Evolutionary conservation across 1,284 basidiomycete genomes (phyloP).

Genomic region (Binderoboletus segoi): DNA sequence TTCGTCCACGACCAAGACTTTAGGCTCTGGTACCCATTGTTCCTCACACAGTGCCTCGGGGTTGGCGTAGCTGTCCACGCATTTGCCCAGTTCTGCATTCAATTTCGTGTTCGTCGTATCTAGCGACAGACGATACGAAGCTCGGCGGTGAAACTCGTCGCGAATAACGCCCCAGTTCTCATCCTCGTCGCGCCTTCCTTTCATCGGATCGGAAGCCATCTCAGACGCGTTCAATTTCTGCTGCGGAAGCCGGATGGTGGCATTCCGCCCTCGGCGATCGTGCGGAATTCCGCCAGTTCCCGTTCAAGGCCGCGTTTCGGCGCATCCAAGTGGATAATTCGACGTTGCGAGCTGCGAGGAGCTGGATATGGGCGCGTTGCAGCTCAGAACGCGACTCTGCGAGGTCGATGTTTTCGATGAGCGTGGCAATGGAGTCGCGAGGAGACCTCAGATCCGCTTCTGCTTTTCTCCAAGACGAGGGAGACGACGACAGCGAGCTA

Average conservation of each 20-base stretch:
- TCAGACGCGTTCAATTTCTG: constrained; percentile 49
- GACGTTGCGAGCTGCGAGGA: constrained; percentile 48
- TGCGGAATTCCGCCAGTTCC: constrained; percentile 44
- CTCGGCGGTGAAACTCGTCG: constrained; percentile 65
- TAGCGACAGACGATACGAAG: constrained; percentile 59
- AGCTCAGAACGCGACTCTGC: constrained; percentile 53
- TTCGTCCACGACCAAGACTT: constrained; percentile 54
- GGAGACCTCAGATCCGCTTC: constrained; percentile 53
- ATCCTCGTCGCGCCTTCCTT: constrained; percentile 39
- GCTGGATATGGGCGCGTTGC: constrained; percentile 47
- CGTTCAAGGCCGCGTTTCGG: constrained; percentile 46
- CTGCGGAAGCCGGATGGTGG: constrained; percentile 47
- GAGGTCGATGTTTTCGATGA: constrained; percentile 58
- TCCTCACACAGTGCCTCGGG: constrained; percentile 76
- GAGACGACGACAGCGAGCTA: too few relatives aligned
- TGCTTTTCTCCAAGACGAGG: constrained; percentile 20
- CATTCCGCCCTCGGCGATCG: constrained; percentile 44
- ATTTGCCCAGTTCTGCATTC: constrained; percentile 51
- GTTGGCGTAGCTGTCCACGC: constrained; percentile 58
- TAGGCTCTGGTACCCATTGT: constrained; percentile 65
- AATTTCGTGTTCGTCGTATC: constrained; percentile 67
- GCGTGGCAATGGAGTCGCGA: constrained; percentile 44
- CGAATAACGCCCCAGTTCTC: constrained; percentile 58
- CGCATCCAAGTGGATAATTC: constrained; percentile 50
- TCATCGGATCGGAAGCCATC: constrained; percentile 28